Evolutionary conservation across 148 eudicot genomes (phyloP), one percentile per base, ranked within the genome.

Genomic region (Camellia granthamiana): DNA sequence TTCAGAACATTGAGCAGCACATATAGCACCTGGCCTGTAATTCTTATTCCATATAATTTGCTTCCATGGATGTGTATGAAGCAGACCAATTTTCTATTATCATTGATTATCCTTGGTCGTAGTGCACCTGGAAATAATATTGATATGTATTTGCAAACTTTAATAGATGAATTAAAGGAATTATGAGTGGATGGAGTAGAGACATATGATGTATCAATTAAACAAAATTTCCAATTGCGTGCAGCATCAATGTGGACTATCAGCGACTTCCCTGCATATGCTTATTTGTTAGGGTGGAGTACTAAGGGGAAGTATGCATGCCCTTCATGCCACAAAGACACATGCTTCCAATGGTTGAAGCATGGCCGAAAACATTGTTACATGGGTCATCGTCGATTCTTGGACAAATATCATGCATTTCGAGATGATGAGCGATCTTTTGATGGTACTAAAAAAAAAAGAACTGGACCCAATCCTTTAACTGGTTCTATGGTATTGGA

Each of bases 221-320:
- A 46, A 4, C n/a, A 60, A 55, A 44, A 58, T 10, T 82, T 82
- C 60, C 21, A 2, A 15, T 21, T 77, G 62, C 42, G 11, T 5
- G 81, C 44, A 3, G 11, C 61, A 18, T 60, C 77, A 1, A 64
- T 82, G 67, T 77, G 85, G 83, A 82, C 75, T 61, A 85, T 79
- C 1, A 73, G 76, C 78, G 82, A 85, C 59, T 81, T 81, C 30
- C 67, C 60, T 11, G 66, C 59, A 0, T 76, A 77, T 81, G 82
- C 64, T 5, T 44, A 78, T 23, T 68, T 81, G 10, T 84, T 69
- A 16, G 79, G 87, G 0, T 81, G 82, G 82, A 77, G 82, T 6
- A 69, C 69, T 2, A 73, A 81, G 64, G 79, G 79, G 1, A 21
- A 38, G 14, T 21, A 12, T 49, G 81, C 74, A 1, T 84, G 78